These are phyloP conservation scores for Fusarium longipes DNA, from an alignment of 2,329 filamentous ascomycete species.

Conservation along the genomic window DNA sequence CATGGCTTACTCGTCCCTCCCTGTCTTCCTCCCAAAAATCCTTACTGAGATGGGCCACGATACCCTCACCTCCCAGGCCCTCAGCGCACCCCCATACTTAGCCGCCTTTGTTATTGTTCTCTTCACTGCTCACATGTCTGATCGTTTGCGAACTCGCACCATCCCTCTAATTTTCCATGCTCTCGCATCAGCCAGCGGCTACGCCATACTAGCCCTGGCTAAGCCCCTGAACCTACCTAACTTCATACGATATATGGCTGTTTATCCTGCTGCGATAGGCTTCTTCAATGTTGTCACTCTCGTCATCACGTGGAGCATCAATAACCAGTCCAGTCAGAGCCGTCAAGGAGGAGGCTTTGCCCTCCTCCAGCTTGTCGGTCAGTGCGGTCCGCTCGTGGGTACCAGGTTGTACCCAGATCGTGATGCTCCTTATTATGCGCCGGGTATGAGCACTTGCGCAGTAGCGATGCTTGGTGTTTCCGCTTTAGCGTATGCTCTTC, in stretches of 20 bases:
- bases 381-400: conserved; percentile 80
- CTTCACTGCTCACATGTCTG: conserved; percentile 77
- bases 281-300: conserved; percentile 88
- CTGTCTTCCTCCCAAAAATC: conserved; percentile 87
- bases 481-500: conserved; percentile 63
- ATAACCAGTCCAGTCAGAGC: conserved; percentile 79
- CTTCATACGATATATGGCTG: conserved; percentile 73
- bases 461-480: conserved; percentile 72
- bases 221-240: conserved; percentile 57
- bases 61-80: conserved; percentile 75
- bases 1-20: conserved; percentile 87
- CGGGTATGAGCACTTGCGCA: conserved; percentile 72
- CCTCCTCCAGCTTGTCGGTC: conserved; percentile 83
- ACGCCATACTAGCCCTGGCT: conserved; percentile 69
- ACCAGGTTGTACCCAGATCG: conserved; percentile 71
- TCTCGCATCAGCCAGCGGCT: conserved; percentile 71
- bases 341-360: conserved; percentile 82
- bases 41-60: conserved; percentile 80
- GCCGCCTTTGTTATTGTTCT: conserved; percentile 79
- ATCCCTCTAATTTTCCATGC: conserved; percentile 76
- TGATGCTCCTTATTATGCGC: conserved; percentile 71
- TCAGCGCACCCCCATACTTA: conserved; percentile 85
- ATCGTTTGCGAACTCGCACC: conserved; percentile 71
- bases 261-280: conserved; percentile 82
- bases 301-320: conserved; percentile 88